phyloP scores from a whole-genome alignment of 192 early-diverging fungal genomes.

The Rhizophlyctis rosea region DNA sequence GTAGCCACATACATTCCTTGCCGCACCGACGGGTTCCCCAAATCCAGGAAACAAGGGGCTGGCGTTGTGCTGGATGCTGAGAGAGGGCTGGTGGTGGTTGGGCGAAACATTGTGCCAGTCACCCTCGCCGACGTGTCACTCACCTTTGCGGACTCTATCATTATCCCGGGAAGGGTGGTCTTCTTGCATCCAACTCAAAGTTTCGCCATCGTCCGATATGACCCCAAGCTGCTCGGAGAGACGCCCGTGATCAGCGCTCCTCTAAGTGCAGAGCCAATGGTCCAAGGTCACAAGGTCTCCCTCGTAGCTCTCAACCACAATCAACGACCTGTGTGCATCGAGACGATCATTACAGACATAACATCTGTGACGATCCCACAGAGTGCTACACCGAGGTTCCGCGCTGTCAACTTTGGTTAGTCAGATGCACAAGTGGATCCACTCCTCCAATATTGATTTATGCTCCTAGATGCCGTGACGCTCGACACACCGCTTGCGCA shows the following conservation, averaged over 20 bases:
- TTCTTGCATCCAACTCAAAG: constrained; percentile 89
- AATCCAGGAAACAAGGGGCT: constrained; percentile 59
- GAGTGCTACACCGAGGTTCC: constrained; percentile 55
- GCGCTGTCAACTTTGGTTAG: constrained; percentile 65
- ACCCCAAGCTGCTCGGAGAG: constrained; percentile 67
- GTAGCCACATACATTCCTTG: constrained; percentile 79
- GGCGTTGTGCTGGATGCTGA: constrained; percentile 78
- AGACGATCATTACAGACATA: constrained; percentile 54
- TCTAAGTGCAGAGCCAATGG: constrained; percentile 55
- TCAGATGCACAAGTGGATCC: too few species aligned
- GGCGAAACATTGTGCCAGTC: constrained; percentile 77
- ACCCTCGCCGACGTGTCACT: constrained; percentile 75
- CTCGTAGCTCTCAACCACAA: constrained; percentile 52
- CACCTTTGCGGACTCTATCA: constrained; percentile 83
- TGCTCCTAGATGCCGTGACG: constrained; percentile 61
- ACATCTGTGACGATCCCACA: constrained; percentile 47
- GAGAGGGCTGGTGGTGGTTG: constrained; percentile 76
- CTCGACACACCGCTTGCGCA: constrained; percentile 78
- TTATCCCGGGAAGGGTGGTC: constrained; percentile 77
- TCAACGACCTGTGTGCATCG: constrained; percentile 46
- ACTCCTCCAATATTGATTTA: neutral
- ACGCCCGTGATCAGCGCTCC: constrained; percentile 66
- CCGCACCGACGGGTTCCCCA: constrained; percentile 71
- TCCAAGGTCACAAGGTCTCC: constrained; percentile 55
- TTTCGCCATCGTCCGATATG: constrained; percentile 80